Evolutionary conservation across 2,329 filamentous ascomycete genomes (phyloP), one percentile per base, ranked within the genome.

Genomic region (Alternaria tenuissima): DNA sequence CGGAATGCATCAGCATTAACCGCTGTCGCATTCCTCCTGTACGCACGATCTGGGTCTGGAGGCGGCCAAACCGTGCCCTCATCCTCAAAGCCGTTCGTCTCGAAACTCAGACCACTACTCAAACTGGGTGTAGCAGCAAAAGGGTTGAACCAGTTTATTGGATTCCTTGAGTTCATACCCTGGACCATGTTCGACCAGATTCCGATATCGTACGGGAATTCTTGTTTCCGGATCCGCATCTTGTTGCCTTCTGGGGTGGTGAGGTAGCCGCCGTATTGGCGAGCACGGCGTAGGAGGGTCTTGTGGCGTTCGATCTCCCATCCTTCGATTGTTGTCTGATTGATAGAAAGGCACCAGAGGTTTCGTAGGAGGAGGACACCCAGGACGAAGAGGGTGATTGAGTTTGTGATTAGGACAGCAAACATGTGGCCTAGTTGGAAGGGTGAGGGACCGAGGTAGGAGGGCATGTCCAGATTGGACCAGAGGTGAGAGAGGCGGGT

Each of bases 181-280:
- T 92, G 89, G 16, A 85, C 84, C 73, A 94, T 83, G 76, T 96
- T 96, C 36, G 81, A 76, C 80, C 87, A 93, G 68, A 95, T 82
- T 51, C 91, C 91, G 44, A 94, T 80, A 71, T 96, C 92, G 78
- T 93, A 95, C 0, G 92, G 92, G 68, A 93, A 95, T 76, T 94
- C 91, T 69, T 94, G 86, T 54, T 83, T 85, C 58, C 85, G 82
- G 43, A 91, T 84, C 11, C 82, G 79, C 3, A 89, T 63, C 57
- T 81, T 75, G 4, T 32, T 30, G 3, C 88, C 88, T 44, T 88
- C 85, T 0, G 87, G 86, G 0, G 82, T 85, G 36, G 86, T 77
- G 44, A 83, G 78, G 68, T 82, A 86, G 6, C 88, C 88, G 1
- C 88, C 87, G 20, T 86, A 81, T 38, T 78, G 74, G 5, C 79